These are phyloP conservation scores for Rutstroemia sp. DNA, from an alignment of 2,329 filamentous ascomycete species.

Conservation along the genomic window DNA sequence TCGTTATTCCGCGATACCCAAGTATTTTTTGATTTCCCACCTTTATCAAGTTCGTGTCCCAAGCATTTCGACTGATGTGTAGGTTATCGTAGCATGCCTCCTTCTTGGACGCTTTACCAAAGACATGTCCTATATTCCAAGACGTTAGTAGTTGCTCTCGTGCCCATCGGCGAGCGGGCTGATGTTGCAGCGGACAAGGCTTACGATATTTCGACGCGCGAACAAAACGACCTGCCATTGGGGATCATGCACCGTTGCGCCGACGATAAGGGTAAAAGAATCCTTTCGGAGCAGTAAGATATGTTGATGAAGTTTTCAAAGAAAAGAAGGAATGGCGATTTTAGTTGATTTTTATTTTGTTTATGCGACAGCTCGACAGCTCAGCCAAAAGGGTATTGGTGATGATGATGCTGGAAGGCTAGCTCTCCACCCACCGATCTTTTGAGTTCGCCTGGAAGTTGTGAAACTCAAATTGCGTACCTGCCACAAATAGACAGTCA, in stretches of 20 bases:
- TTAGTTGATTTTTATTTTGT: background rate
- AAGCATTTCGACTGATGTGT: conserved; percentile 94
- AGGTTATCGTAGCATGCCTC: conserved; percentile 99
- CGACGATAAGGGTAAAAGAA: background rate
- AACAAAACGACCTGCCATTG: conserved; percentile 66
- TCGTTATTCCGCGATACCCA: background rate
- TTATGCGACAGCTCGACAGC: background rate
- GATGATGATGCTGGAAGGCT: background rate
- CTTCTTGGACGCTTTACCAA: conserved; percentile 91
- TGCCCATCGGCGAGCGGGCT: conserved; percentile 11
- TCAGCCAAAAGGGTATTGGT: background rate
- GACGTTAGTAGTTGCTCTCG: conserved; percentile 21
- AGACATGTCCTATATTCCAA: conserved; percentile 74
- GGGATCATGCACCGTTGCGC: conserved; percentile 8
- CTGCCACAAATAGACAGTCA: no score
- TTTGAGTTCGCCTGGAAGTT: background rate
- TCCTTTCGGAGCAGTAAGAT: background rate
- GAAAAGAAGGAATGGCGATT: background rate
- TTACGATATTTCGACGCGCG: conserved; percentile 68
- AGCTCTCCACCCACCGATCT: background rate
- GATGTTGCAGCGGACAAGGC: conserved; percentile 21
- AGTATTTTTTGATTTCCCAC: conserved; percentile 38
- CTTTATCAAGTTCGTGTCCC: conserved; percentile 98
- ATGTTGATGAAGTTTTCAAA: conserved; percentile 11
- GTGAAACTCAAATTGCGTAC: background rate